Evolutionary conservation across 192 early-diverging fungal genomes (phyloP).

Genomic region (Allomyces macrogynus): DNA sequence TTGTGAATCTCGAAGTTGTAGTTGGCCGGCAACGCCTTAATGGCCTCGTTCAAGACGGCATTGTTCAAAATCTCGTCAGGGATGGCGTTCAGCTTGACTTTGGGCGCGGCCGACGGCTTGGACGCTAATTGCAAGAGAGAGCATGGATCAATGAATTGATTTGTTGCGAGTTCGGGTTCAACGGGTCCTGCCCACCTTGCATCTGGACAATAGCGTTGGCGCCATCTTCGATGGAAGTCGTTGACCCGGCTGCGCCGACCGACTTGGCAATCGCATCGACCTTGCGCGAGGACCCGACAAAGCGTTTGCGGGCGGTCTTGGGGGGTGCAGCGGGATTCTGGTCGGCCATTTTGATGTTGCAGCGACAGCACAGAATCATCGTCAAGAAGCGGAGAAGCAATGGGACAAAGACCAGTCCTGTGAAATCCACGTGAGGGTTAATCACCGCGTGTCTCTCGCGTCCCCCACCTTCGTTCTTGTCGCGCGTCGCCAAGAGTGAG

Average conservation of each 20-base stretch:
- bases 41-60: slow-evolving; percentile 56
- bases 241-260: not conserved
- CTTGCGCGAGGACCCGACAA: not conserved
- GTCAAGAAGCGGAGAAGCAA: not conserved
- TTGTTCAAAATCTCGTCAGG: slow-evolving; percentile 72
- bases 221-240: not conserved
- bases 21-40: slow-evolving; percentile 69
- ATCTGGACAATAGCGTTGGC: not conserved
- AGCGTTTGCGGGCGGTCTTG: not conserved
- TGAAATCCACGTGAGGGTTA: not conserved
- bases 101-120: not conserved
- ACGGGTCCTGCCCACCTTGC: not conserved
- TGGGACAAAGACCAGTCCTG: not conserved
- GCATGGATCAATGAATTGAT: not conserved
- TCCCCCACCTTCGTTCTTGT: no score
- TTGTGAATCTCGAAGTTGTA: slow-evolving; percentile 99
- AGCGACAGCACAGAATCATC: no score
- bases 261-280: not conserved
- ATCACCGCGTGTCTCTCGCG: no score
- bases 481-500: no score
- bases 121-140: no score
- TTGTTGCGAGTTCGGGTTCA: not conserved
- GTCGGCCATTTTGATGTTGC: not conserved
- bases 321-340: not conserved
- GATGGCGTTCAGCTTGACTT: slow-evolving; percentile 34